Evolutionary conservation across 768 basidiomycete genomes (phyloP), one percentile per base, ranked within the genome.

Genomic region (Coprinellus aureogranulatus): DNA sequence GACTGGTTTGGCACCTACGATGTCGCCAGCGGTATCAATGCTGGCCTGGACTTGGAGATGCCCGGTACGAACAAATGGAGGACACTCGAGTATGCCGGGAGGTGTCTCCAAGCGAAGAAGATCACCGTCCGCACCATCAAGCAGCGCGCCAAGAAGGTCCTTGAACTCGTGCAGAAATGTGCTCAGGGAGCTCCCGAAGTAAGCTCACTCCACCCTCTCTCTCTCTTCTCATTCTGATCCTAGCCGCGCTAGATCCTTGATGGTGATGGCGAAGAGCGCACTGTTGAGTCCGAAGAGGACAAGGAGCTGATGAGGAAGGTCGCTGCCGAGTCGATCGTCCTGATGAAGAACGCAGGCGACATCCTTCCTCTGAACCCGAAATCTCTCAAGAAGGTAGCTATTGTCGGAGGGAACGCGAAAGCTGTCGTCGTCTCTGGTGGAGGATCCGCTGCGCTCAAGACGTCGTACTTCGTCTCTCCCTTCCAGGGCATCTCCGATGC

Each of bases 1-100:
- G 91, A 92, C 67, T 94, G 91, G 87, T 88, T 87, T 57, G 90
- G 90, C 1, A 72, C 81, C 2, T 91, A 91, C 72, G 81, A 84
- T 53, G 74, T 89, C 30, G 84, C 85, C 60, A 74, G 78, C 23
- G 72, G 77, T 25, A 73, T 89, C 59, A 91, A 90, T 58, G 88
- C 89, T n/a, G 89, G 89, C 2, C 74, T 91, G 23, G 87, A 91
- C 65, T 79, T 92, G 37, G 89, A 90, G 67, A 90, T 90, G 88
- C 89, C 88, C 0, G 89, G 90, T 1, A 72, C 73, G 14, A 86
- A 86, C 70, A 89, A 90, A 61, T 90, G 88, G 89, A 80, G 89
- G 6, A 83, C 81, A 0, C 76, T 86, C n/a, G 84, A 87, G 58
- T 77, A 85, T 31, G 80, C 90, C 63, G 83, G 82, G 61, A 78